These are phyloP conservation scores for Fusarium illudens DNA, from an alignment of 2,329 filamentous ascomycete genomes.

Conservation along the genomic window DNA sequence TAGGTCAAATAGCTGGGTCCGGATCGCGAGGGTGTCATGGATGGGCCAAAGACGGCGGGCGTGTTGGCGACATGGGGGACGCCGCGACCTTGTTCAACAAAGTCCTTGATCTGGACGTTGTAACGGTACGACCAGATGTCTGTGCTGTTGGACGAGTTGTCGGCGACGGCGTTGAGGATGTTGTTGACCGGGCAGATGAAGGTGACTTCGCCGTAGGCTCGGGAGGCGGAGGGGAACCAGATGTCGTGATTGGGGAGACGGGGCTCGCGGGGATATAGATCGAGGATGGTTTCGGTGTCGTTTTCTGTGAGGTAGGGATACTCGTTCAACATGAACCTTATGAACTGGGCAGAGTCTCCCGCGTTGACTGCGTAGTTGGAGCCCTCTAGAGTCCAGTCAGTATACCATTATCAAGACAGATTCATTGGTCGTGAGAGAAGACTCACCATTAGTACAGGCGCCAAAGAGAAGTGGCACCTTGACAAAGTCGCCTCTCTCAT, in stretches of 20 bases:
- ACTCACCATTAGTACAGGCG: conserved; percentile 53
- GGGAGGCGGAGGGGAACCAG: conserved; percentile 55
- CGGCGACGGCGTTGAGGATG: conserved; percentile 49
- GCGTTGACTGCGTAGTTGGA: conserved; percentile 55
- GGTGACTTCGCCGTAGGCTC: conserved; percentile 56
- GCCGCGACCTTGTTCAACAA: conserved; percentile 51
- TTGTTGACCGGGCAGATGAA: conserved; percentile 55
- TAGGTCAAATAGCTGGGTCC: conserved; percentile 53
- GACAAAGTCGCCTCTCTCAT: conserved; percentile 51
- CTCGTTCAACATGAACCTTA: conserved; percentile 56
- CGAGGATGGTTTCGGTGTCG: conserved; percentile 48
- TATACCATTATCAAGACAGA: not conserved
- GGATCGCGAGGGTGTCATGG: conserved; percentile 35
- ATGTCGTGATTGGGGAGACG: conserved; percentile 49
- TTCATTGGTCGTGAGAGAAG: not conserved
- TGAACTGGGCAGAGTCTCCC: conserved; percentile 45
- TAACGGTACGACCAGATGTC: conserved; percentile 58
- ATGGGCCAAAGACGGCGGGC: conserved; percentile 59
- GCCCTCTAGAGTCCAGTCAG: conserved; percentile 51
- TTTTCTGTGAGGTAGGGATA: conserved; percentile 53
- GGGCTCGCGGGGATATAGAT: conserved; percentile 50
- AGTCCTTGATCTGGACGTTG: conserved; percentile 54
- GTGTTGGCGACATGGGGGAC: conserved; percentile 59
- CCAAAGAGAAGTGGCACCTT: conserved; percentile 57
- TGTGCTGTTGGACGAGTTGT: conserved; percentile 22